A percentile compares a stretch with the other conserved stretches of the same genome.
Evolutionary conservation across 2,329 filamentous ascomycete species (phyloP).

Genomic region (Penicillium verrucosum): DNA sequence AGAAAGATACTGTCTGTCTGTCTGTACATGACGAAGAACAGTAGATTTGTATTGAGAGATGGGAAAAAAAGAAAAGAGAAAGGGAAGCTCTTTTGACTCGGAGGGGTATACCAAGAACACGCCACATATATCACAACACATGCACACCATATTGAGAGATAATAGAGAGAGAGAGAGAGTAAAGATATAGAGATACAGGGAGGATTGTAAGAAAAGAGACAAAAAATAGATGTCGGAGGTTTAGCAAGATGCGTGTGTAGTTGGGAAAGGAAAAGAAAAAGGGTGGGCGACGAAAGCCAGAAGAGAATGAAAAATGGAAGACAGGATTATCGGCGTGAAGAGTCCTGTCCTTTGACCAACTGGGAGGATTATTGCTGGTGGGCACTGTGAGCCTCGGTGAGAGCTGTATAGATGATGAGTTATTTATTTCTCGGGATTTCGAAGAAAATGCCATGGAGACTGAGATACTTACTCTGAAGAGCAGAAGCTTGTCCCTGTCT

Average conservation of each 20-base stretch:
- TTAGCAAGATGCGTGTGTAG: background rate
- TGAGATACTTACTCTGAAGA: conserved; percentile 50
- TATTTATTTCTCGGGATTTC: conserved; percentile 5
- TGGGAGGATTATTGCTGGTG: conserved; percentile 25
- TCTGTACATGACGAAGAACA: conserved; percentile 13
- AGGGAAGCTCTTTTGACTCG: conserved; percentile 20
- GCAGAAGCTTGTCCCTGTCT: conserved; percentile 52
- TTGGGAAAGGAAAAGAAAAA: background rate
- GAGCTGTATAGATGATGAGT: conserved; percentile 30
- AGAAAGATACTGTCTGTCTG: background rate
- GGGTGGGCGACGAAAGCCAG: background rate
- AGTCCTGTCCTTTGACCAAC: conserved; percentile 5
- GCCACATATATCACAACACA: conserved; percentile 25
- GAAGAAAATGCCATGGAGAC: conserved; percentile 16
- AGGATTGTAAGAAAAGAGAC: conserved; percentile 9
- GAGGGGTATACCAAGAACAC: conserved; percentile 29
- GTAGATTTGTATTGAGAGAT: conserved; percentile 4
- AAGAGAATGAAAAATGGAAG: conserved; percentile 4
- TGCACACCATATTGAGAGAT: conserved; percentile 9
- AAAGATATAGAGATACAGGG: conserved; percentile 9
- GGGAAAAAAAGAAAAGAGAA: conserved; percentile 7
- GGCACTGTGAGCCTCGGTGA: conserved; percentile 41
- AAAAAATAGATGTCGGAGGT: conserved; percentile 12
- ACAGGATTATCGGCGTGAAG: background rate
- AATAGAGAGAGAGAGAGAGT: conserved; percentile 1